Base-by-base conservation (phyloP, 257 asterid genomes). In the Jacaranda copaia region DNA sequence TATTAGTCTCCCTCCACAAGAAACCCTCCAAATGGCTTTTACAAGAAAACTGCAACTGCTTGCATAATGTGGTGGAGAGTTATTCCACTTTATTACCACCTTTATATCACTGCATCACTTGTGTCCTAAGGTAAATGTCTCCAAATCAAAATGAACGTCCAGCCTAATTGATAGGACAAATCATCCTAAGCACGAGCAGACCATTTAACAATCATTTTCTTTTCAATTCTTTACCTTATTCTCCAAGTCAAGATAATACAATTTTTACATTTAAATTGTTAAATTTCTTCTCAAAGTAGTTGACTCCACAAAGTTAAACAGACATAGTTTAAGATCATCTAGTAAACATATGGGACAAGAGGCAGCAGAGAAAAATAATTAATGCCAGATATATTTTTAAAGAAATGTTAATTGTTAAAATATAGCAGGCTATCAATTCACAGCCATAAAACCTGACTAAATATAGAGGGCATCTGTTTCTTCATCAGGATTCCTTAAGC, bases 21-120 rank as follows among this genome's bases (percentile, higher is more conserved):
- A 53, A 75, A 53, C 49, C 36, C 5, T 64, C 67, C 46, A 39
- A 65, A 64, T 36, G 58, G 53, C 61, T 45, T 77, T 68, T 48
- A 39, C 53, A 64, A 2, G 6, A 59, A 57, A 25, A 65, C 43
- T 40, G 59, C 74, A 42, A 55, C 68, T 40, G 39, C 60, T 66
- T 43, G 3, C 49, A 67, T 56, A 38, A 56, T 9, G 64, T 5
- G 57, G 36, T 57, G 76, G 64, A 16, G 16, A 77, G 49, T 32
- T 32, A 1, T 69, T 36, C 71, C 35, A 46, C 73, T 48, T 68
- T 58, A 16, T 15, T 13, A 36, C 45, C 18, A 14, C 36, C 19
- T 60, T 16, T 13, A 58, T 42, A 68, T 69, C 68, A 35, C 58
- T 39, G 61, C 65, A 63, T 14, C 32, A 35, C 25, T 64, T 38